phyloP scores from a whole-genome alignment of 2,329 filamentous ascomycete species.

The Hypoxylon sp. region DNA sequence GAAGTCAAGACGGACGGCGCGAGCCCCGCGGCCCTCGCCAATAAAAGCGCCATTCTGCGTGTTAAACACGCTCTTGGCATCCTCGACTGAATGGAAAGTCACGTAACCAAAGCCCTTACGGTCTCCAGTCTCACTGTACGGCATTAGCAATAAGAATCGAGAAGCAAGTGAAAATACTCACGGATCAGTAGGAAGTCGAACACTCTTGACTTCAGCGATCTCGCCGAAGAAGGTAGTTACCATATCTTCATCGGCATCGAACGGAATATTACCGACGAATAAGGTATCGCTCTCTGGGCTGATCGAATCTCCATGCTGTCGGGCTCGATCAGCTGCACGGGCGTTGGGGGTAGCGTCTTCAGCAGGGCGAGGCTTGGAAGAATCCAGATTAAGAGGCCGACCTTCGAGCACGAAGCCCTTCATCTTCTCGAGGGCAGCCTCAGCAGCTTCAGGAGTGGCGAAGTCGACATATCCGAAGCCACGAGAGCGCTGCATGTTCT shows the following conservation, averaged over 20 bases:
- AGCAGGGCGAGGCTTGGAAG: conserved; percentile 75
- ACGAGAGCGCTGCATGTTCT: conserved; percentile 83
- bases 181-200: conserved; percentile 89
- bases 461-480: conserved; percentile 97
- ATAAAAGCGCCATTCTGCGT: conserved; percentile 75
- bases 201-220: conserved; percentile 77
- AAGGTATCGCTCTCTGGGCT: conserved; percentile 88
- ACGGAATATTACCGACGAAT: conserved; percentile 92
- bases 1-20: conserved; percentile 86
- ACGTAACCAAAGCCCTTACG: conserved; percentile 96
- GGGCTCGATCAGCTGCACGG: conserved; percentile 74
- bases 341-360: conserved; percentile 64
- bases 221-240: conserved; percentile 81
- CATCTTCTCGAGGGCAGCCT: conserved; percentile 80
- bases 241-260: conserved; percentile 82
- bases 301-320: conserved; percentile 81
- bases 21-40: conserved; percentile 75
- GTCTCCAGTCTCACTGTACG: conserved; percentile 76
- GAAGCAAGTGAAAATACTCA: conserved; percentile 56
- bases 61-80: conserved; percentile 81
- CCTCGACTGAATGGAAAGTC: conserved; percentile 83
- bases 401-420: conserved; percentile 80
- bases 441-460: conserved; percentile 73
- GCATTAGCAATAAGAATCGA: conserved; percentile 48
- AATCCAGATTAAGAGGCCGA: conserved; percentile 83